Base-by-base conservation (phyloP, 331 rosid species). In the Rhamnella rubrinervis region DNA sequence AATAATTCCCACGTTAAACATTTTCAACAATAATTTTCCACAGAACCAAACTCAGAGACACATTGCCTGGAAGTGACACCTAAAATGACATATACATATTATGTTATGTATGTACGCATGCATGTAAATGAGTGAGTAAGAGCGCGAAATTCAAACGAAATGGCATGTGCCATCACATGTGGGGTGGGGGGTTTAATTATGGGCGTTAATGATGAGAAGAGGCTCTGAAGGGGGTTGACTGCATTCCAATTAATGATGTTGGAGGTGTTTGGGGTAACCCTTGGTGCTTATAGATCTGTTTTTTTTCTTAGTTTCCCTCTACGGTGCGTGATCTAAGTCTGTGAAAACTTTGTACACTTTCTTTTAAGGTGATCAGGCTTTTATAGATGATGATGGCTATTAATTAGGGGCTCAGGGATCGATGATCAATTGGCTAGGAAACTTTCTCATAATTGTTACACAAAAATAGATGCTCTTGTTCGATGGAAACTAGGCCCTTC, bases 131-230 rank as follows among this genome's bases (percentile, higher is more conserved):
- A 17, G 58, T 6, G 23, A 17, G 12, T 6, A n/a, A 0, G 77
- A 69, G 88, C 85, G 88, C 80, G 84, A 83, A 85, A 71, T 88
- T 88, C 85, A 88, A 86, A 86, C 37, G 46, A 12, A 75, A 68
- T 39, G 67, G 68, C 67, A 73, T 63, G 68, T 68, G 63, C 35
- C 19, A 55, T 70, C 37, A 65, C 62, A 59, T 20, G 44, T 60
- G 12, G 39, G 18, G 11, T 25, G 67, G 59, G 64, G 64, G 63
- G 53, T 68, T 79, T 66, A 78, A 67, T 12, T 38, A 67, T 71
- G 50, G 41, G 51, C 61, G 49, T 15, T 44, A 73, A 76, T 61
- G 68, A 63, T 70, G 75, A 70, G 51, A 68, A 55, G 49, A 70
- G 38, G 40, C 41, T 73, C 39, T 55, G 58, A 26, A 44, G 72